Evolutionary conservation across 202 grass and related monocot genomes (phyloP).

Genomic region (Eragrostis tef): DNA sequence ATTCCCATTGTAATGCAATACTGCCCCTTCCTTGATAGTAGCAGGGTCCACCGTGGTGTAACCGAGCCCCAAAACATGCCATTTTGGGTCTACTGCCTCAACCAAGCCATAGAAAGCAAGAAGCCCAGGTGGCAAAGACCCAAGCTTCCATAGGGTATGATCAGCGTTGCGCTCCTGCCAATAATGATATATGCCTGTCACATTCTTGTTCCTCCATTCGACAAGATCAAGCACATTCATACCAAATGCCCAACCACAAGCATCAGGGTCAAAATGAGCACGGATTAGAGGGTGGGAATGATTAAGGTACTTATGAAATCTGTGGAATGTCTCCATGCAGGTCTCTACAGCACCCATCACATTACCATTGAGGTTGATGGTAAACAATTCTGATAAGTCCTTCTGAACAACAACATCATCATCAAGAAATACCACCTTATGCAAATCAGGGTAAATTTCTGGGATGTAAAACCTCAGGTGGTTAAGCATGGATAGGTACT

Average conservation of each 20-base stretch:
- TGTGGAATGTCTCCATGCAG: conserved; percentile 99
- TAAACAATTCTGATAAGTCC: conserved; percentile 80
- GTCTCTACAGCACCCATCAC: conserved; percentile 99
- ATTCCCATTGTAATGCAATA: conserved; percentile 98
- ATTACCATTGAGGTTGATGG: conserved; percentile 84
- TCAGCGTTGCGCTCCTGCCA: conserved; percentile 97
- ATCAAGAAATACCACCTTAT: conserved; percentile 94
- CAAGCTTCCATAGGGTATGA: conserved; percentile 98
- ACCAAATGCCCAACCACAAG: conserved; percentile 98
- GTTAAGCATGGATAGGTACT: conserved; percentile 99
- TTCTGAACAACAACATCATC: conserved; percentile 95
- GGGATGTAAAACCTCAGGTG: conserved; percentile 97
- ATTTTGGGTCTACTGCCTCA: conserved; percentile 82
- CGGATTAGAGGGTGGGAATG: conserved; percentile 92
- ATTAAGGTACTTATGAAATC: conserved; percentile 99
- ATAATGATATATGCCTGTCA: conserved; percentile 99
- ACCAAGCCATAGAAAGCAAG: conserved; percentile 95
- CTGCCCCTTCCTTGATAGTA: conserved; percentile 86
- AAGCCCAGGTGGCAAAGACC: conserved; percentile 89
- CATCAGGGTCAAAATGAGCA: conserved; percentile 98
- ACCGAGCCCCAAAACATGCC: conserved; percentile 95
- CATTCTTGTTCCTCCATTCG: conserved; percentile 93
- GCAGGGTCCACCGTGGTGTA: conserved; percentile 83
- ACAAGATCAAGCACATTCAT: conserved; percentile 98
- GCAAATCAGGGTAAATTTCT: conserved; percentile 85